Conservation (phyloP, 805 yeast genomes). For the Ogataea methanolica region DNA sequence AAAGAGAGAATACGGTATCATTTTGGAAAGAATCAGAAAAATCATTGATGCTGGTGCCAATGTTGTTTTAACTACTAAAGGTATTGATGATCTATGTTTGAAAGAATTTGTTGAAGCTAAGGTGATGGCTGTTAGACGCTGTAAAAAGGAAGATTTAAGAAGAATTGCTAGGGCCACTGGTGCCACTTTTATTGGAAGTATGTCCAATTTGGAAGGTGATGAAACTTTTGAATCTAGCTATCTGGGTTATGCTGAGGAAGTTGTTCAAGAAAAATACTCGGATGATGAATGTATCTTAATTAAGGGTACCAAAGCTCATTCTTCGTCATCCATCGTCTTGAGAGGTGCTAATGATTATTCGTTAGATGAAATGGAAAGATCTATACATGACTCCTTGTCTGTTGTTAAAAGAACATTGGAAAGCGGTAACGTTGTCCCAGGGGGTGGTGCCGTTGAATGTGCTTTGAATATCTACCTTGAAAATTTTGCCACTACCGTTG, state of each 20-base stretch:
- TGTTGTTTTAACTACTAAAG: slow-evolving; percentile 88
- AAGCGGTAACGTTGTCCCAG: slow-evolving; percentile 92
- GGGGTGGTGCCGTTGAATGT: slow-evolving; percentile 99
- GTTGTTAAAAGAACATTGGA: slow-evolving; percentile 96
- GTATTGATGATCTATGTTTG: slow-evolving; percentile 88
- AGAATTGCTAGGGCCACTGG: slow-evolving; percentile 98
- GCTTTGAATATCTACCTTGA: slow-evolving; percentile 93
- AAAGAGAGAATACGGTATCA: slow-evolving; percentile 81
- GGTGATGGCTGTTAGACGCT: slow-evolving; percentile 94
- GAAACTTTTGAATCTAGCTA: slow-evolving; percentile 83
- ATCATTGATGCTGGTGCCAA: slow-evolving; percentile 87
- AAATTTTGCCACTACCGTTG: slow-evolving; percentile 96
- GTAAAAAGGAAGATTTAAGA: slow-evolving; percentile 93
- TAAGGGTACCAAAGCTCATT: slow-evolving; percentile 86
- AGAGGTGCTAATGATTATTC: slow-evolving; percentile 96
- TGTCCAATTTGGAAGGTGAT: slow-evolving; percentile 94
- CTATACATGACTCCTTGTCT: slow-evolving; percentile 87
- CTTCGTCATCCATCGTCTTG: slow-evolving; percentile 84
- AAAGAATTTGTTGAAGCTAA: slow-evolving; percentile 89
- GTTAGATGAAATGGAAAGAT: slow-evolving; percentile 97
- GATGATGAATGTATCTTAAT: slow-evolving; percentile 96
- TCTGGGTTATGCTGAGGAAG: slow-evolving; percentile 88
- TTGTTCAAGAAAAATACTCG: slow-evolving; percentile 82
- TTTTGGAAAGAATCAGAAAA: slow-evolving; percentile 76
- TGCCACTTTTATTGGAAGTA: slow-evolving; percentile 78